Base-by-base conservation (phyloP, 768 basidiomycete genomes). In the Megacollybia marginata region DNA sequence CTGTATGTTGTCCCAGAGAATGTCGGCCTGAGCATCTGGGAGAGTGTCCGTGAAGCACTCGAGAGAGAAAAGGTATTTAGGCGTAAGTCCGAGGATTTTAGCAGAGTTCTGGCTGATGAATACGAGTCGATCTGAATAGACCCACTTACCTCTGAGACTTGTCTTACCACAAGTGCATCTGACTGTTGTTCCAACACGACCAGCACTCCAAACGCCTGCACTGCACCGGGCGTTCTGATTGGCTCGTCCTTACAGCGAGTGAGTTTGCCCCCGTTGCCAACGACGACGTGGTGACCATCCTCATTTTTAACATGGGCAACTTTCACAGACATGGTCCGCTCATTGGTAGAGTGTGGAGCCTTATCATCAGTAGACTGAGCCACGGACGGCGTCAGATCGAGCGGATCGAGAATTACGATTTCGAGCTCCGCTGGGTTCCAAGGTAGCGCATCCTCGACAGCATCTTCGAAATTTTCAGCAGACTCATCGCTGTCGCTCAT, bases 231-330 rank as follows among this genome's bases (percentile, higher is more conserved):
- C 0, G 83, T 81, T 1, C 82, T 78, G 46, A 92, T 92, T 0
- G 89, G 90, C 83, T 91, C 88, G 58, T 91, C 88, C 61, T 91
- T 88, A 55, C 88, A 91, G 48, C 68, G 70, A 42, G 73, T 63
- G 18, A 90, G 58, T 32, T 72, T 69, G 0, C 86, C 88, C 58
- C 88, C 86, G 11, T 83, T 63, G 0, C 88, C 88, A 4, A 82
- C 63, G 1, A 91, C 72, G 23, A 87, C 69, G 62, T 88, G 83
- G 55, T 87, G 73, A 0, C 88, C 87, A 55, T 87, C 65, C 12
- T 74, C 79, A 47, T 83, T 78, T 49, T 79, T 65, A 10, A 71
- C 64, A 59, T 88, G 80, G 57, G 82, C 70, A 54, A 85, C 88
- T 16, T 83, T 68, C 52, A 82, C 67, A 1, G 82, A 82, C 44